Evolutionary conservation across 768 basidiomycete genomes (phyloP), one percentile per base, ranked within the genome.

Genomic region (Lactarius pseudohatsudake): DNA sequence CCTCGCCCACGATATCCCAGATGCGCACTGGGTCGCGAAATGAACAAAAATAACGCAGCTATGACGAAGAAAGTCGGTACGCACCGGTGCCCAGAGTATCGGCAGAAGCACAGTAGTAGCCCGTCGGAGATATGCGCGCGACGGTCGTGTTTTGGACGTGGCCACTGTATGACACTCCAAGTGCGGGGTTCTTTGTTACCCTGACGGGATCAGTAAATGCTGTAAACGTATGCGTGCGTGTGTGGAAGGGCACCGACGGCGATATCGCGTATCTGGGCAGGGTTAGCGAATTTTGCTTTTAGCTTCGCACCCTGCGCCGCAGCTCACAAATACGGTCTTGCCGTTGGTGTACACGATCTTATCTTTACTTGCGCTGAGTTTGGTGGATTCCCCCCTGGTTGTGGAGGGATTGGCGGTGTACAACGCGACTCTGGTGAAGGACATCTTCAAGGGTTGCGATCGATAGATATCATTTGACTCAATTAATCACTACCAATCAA

Each of bases 61-160:
- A 41, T 34, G 15, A 36, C 20, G 56, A 50, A 22, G 15, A 30
- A 59, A 34, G 32, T 26, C 15, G 8, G 57, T 18, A 65, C 83
- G 64, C 69, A 92, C 94, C 94, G 62, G 86, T 91, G 47, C 96
- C 96, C 36, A 81, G 80, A 4, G 83, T 77, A 75, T 98, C 96
- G 28, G 85, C 96, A 36, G 94, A 96, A 4, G 96, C 96, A 73
- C 92, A 94, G 77, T 98, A 98, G 77, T 88, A 97, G 32, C 96
- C 96, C 1, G 93, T 91, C 0, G 95, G 96, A 2, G 94, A 94
- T 72, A 97, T 85, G 43, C 92, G 86, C 16, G 96, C 96, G 20
- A 96, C 92, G 2, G 92, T 95, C 8, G 93, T 84, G 62, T 88
- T 88, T 70, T 94, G 88, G 4, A 88, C 84, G 76, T 97, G 95